phyloP scores from a whole-genome alignment of 2,329 filamentous ascomycete genomes.

The Lachnum nothofagi region DNA sequence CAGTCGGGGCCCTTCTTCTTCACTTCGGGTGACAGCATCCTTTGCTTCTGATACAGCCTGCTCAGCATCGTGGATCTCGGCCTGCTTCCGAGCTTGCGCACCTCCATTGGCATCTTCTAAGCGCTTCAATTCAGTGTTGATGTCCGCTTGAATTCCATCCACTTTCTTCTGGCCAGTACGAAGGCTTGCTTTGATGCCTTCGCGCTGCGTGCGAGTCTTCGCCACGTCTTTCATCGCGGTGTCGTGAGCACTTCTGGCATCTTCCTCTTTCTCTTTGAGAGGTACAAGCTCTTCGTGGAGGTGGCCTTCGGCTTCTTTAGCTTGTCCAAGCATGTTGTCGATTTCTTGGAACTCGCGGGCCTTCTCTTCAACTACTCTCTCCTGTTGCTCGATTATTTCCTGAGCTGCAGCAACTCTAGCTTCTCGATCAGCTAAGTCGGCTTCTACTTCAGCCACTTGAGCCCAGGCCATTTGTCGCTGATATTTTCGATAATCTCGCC shows the following conservation, averaged over 20 bases:
- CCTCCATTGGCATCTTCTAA: conserved; percentile 67
- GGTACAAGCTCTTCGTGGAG: conserved; percentile 34
- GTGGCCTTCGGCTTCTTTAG: conserved; percentile 22
- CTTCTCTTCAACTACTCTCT: conserved; percentile 47
- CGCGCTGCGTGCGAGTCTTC: conserved; percentile 57
- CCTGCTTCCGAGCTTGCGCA: conserved; percentile 56
- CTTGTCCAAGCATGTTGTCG: conserved; percentile 34
- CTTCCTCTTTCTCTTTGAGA: conserved; percentile 42
- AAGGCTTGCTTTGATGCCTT: conserved; percentile 57
- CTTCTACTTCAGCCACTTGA: conserved; percentile 75
- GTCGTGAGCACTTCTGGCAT: conserved; percentile 49
- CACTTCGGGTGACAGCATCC: conserved; percentile 38
- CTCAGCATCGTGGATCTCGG: conserved; percentile 55
- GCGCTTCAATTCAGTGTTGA: conserved; percentile 52
- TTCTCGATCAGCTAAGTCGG: conserved; percentile 40
- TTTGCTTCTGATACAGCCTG: conserved; percentile 43
- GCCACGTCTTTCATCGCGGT: conserved; percentile 49
- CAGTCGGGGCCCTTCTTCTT: conserved; percentile 35
- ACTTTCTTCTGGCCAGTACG: conserved; percentile 47
- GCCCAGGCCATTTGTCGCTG: conserved; percentile 68
- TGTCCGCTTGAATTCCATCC: conserved; percentile 42
- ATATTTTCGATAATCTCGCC: conserved; percentile 54
- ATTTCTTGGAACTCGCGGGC: conserved; percentile 33
- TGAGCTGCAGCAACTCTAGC: conserved; percentile 32
- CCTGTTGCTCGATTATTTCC: conserved; percentile 35